These are phyloP conservation scores for Epithemia pelagica DNA, from an alignment of 108 stramenopile species.

Conservation along the genomic window DNA sequence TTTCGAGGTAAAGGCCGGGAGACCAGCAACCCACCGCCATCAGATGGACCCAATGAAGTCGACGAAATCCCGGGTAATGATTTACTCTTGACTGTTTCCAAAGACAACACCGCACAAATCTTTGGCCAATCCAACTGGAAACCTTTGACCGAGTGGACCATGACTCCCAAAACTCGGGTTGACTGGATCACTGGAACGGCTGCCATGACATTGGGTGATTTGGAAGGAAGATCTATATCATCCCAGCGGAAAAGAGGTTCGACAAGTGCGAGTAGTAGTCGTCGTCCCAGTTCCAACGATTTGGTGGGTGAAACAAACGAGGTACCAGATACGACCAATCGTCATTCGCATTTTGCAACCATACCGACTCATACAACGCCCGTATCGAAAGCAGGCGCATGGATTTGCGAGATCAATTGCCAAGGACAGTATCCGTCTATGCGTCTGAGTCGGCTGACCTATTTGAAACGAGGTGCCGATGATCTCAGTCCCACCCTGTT, in stretches of 20 bases:
- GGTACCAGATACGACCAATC: not conserved
- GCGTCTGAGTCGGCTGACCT: conserved; percentile 65
- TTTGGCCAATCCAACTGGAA: conserved; percentile 75
- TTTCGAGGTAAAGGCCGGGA: conserved; percentile 70
- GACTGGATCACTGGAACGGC: conserved; percentile 75
- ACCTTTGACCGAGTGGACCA: conserved; percentile 67
- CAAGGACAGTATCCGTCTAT: conserved; percentile 73
- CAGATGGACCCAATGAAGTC: not conserved
- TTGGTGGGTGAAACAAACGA: not conserved
- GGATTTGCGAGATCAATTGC: conserved; percentile 82
- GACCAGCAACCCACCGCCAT: conserved; percentile 24
- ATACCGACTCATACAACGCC: conserved; percentile 42
- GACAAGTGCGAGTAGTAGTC: conserved; percentile 1
- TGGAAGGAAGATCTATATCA: conserved; percentile 33
- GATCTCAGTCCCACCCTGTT: conserved; percentile 73
- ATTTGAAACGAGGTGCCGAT: conserved; percentile 67
- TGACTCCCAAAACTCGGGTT: conserved; percentile 58
- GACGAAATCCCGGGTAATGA: conserved; percentile 62
- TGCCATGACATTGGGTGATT: conserved; percentile 75
- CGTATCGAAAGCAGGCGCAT: conserved; percentile 62
- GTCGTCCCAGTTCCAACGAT: conserved; percentile 13
- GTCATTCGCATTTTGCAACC: conserved; percentile 14
- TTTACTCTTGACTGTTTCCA: conserved; percentile 68
- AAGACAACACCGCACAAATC: conserved; percentile 53
- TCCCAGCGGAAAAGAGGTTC: conserved; percentile 17